Base-by-base conservation (phyloP, 495 filamentous ascomycete genomes). In the Xylaria sp. region DNA sequence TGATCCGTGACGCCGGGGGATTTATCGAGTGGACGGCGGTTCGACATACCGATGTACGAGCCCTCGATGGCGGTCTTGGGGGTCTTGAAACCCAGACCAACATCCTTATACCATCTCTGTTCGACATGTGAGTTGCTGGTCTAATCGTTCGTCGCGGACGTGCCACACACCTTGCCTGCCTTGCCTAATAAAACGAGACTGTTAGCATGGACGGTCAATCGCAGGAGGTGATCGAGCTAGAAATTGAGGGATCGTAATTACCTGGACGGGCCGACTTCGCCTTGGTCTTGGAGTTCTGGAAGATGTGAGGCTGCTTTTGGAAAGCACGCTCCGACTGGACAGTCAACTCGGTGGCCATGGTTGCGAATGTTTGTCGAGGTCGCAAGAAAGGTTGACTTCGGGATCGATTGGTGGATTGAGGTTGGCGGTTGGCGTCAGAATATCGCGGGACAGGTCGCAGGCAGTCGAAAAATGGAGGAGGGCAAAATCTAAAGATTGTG, bases 221-320 rank as follows among this genome's bases (percentile, higher is more conserved):
- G 46, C 57, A 31, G n/a, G n/a, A 41, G 17, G 37, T n/a, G 50
- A 31, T 5, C 14, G 3, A 59, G 48, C 35, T 21, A 21, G n/a
- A 21, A n/a, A n/a, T n/a, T n/a, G n/a, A n/a, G n/a, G n/a, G n/a
- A n/a, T n/a, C n/a, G n/a, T n/a, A 41, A 57, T 71, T 71, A 65
- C 69, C 69, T 67, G 87, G 86, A 82, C 91, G 91, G 81, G 90
- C 89, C 82, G 89, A 91, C 90, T 97, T 98, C 74, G 90, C 84
- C 83, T 93, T 91, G 85, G 91, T 89, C 90, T 97, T 98, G 78
- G 88, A 84, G 89, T 97, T 97, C 81, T 92, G 89, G 93, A 98
- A 98, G 90, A 99, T 97, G 86, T 99, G 97, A 80, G 96, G 97
- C 90, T 99, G 95, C 90, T 97, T 97, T 85, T 97, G 94, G 91